A percentile compares a stretch with the other conserved stretches of the same genome.
phyloP scores from a whole-genome alignment of 352 stramenopile species.

The Globisporangium middletonii region DNA sequence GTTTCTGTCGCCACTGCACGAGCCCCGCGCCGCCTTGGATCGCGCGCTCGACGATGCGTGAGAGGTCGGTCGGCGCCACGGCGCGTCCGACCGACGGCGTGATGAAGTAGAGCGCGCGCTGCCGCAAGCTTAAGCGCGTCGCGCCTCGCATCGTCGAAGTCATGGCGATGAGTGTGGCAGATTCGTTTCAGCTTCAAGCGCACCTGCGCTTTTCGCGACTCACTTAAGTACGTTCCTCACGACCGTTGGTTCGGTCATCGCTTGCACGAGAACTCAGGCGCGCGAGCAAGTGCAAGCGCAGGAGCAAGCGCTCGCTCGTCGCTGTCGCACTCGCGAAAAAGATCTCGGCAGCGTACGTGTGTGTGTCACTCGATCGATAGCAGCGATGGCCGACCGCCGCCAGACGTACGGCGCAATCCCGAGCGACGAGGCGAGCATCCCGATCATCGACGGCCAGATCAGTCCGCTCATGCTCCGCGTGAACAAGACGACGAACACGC shows the following conservation, averaged over 20 bases:
- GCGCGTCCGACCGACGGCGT: slow-evolving; percentile 33
- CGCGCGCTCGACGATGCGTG: slow-evolving; percentile 32
- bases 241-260: no score
- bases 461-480: slow-evolving; percentile 69
- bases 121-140: slow-evolving; percentile 1
- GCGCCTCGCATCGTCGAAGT: background rate
- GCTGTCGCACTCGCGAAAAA: slow-evolving; percentile 3
- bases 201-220: background rate
- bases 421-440: slow-evolving; percentile 24
- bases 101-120: slow-evolving; percentile 53
- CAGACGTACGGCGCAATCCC: slow-evolving; percentile 58
- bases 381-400: slow-evolving; percentile 30
- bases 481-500: slow-evolving; percentile 58
- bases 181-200: background rate
- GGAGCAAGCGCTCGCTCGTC: background rate
- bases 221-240: no score
- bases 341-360: slow-evolving; percentile 3
- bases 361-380: slow-evolving; percentile 5
- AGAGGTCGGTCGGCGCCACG: slow-evolving; percentile 20
- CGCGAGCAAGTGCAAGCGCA: no score
- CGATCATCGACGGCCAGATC: slow-evolving; percentile 38
- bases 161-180: background rate
- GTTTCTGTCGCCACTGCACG: slow-evolving; percentile 55
- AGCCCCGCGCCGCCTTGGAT: slow-evolving; percentile 38
- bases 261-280: background rate